A percentile compares a stretch with the other conserved stretches of the same genome.
Evolutionary conservation across 768 basidiomycete species (phyloP).

Genomic region (Lactifluus pinguis): DNA sequence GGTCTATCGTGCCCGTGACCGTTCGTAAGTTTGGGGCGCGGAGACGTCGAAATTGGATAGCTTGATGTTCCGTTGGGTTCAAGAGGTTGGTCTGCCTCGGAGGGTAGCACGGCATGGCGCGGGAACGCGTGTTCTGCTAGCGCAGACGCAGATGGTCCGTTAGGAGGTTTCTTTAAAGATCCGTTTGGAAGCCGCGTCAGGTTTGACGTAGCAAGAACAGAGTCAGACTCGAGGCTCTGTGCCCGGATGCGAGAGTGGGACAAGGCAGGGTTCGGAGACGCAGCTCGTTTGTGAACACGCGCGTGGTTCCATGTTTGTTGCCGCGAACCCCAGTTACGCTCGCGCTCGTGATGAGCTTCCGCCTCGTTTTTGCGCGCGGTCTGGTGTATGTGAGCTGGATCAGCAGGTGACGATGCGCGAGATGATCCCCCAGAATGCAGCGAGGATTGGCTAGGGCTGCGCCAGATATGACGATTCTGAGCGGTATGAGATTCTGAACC

Average conservation of each 20-base stretch:
- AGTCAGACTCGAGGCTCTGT: conserved; percentile 7
- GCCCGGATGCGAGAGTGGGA: conserved; percentile 18
- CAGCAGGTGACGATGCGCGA: conserved; percentile 3
- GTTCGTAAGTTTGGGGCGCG: neutral
- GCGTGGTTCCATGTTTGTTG: conserved; percentile 24
- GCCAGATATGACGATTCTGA: conserved; percentile 25
- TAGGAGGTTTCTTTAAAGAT: neutral
- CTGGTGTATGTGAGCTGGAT: conserved; percentile 20
- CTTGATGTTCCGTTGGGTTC: neutral
- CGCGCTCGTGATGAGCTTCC: conserved; percentile 41
- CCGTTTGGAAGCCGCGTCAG: neutral
- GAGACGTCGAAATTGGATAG: neutral
- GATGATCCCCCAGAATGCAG: conserved; percentile 15
- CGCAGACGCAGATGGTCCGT: neutral
- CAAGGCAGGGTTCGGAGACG: conserved; percentile 12
- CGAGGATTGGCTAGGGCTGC: conserved; percentile 5
- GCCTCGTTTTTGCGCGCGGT: conserved; percentile 22
- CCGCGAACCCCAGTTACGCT: conserved; percentile 67
- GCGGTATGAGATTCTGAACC: conserved; percentile 21
- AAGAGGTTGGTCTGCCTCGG: neutral
- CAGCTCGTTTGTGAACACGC: conserved; percentile 17
- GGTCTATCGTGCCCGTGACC: neutral
- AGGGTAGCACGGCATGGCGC: neutral
- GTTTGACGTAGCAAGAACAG: neutral
- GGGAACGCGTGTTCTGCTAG: neutral